Conservation (phyloP, 805 yeast species). For the Yamadazyma laniorum region DNA sequence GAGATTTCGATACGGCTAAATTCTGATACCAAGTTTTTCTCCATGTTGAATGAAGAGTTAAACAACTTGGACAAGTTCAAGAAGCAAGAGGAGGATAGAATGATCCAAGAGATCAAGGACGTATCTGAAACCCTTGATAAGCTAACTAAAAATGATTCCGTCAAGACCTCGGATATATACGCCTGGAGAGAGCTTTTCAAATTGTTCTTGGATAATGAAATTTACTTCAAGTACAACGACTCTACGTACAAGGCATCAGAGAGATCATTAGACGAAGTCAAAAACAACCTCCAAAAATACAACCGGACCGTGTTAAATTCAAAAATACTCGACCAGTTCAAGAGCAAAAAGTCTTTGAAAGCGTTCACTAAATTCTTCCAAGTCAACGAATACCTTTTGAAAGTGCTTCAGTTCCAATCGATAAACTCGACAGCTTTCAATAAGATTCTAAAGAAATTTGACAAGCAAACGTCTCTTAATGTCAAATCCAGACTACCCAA, state of each 20-base stretch:
- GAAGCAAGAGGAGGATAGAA: slow-evolving; percentile 39
- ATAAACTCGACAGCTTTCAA: slow-evolving; percentile 62
- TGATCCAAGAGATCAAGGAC: slow-evolving; percentile 41
- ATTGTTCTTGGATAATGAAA: slow-evolving; percentile 62
- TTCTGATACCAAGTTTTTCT: slow-evolving; percentile 61
- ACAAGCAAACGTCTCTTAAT: slow-evolving; percentile 62
- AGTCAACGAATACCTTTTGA: slow-evolving; percentile 54
- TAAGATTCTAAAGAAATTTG: slow-evolving; percentile 73
- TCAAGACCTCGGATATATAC: slow-evolving; percentile 53
- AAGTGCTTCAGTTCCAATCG: slow-evolving; percentile 57
- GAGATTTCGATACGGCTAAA: slow-evolving; percentile 45
- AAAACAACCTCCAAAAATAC: slow-evolving; percentile 43
- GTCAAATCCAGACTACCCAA: slow-evolving; percentile 48
- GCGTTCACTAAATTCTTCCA: slow-evolving; percentile 51
- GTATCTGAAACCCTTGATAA: slow-evolving; percentile 41
- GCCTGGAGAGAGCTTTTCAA: slow-evolving; percentile 70
- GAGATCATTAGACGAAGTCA: slow-evolving; percentile 45
- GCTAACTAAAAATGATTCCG: slow-evolving; percentile 30
- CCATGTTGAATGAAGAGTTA: slow-evolving; percentile 54
- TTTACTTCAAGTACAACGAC: slow-evolving; percentile 57
- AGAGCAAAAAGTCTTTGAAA: slow-evolving; percentile 41
- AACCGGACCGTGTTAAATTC: slow-evolving; percentile 36
- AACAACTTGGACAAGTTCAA: slow-evolving; percentile 47
- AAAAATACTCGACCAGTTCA: slow-evolving; percentile 41
- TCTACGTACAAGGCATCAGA: slow-evolving; percentile 39